Evolutionary conservation across 805 yeast genomes (phyloP), one percentile per base, ranked within the genome.

Genomic region (Alloascoidea africana): DNA sequence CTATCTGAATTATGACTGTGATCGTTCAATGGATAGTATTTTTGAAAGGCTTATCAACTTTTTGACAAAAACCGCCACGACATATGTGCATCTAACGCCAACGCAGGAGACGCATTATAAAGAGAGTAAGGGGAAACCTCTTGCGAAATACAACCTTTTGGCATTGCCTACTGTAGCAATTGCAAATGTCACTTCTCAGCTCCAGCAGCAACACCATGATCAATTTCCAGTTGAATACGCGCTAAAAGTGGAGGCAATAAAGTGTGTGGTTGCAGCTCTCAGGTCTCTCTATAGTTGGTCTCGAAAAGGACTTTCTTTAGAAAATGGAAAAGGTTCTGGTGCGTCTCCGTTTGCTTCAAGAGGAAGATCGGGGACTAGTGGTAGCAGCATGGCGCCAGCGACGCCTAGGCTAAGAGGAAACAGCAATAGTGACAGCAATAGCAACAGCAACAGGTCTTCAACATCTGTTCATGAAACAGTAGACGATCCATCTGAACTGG

Each of bases 1-100:
- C 41, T 91, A 89, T 53, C 67, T 91, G 50, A 91, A 91, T 57
- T 93, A 91, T 55, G 99, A 91, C 56, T 91, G 99, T 63, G 95
- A 86, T 53, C 62, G 74, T 19, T 63, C 68, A 14, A 70, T 77
- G 66, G 81, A 91, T 30, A 91, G 91, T 54, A 65, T 87, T 36
- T 84, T 87, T 57, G 98, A 91, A 57, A 66, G 74, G 37, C 64
- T 86, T 33, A 73, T 86, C 38, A 87, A 85, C 45, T 77, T 80
- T 46, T 64, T 91, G 45, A 80, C 85, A 50, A 41, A 77, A 63
- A 53, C 65, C 67, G 77, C 96, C 0, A 60, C 83, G 27, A 65
- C 78, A 0, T 68, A 85, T 41, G 78, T 81, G 3, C 85, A 76
- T 4, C 75, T 80, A 14, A 71, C 94, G 0, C 68, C 74, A 16